Evolutionary conservation across 768 basidiomycete species (phyloP).

Genomic region (Suillus subaureus): DNA sequence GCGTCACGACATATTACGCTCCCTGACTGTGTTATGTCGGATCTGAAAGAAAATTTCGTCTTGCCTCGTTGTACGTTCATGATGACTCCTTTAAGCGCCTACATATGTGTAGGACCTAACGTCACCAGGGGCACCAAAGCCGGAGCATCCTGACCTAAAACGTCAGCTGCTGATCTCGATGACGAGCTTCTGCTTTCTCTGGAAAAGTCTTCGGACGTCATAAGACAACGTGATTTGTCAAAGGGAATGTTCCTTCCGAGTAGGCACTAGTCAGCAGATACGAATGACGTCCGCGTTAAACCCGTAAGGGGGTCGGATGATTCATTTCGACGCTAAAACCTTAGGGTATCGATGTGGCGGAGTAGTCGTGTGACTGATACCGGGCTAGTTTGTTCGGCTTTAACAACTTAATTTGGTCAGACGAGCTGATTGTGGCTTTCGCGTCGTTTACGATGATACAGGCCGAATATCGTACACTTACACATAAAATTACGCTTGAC

Average conservation of each 20-base stretch:
- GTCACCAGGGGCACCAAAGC: neutral
- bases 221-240: neutral
- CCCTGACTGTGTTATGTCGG: neutral
- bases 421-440: too few relatives aligned
- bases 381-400: neutral
- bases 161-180: neutral
- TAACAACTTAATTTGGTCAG: neutral
- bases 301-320: neutral
- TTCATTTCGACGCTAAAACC: slow-evolving; percentile 1
- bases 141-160: too few relatives aligned
- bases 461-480: neutral
- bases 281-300: neutral
- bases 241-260: neutral
- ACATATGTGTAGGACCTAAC: neutral
- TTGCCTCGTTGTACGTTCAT: neutral
- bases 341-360: neutral
- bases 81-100: neutral
- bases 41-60: neutral
- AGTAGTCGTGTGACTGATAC: neutral
- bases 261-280: neutral
- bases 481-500: neutral
- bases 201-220: neutral
- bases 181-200: neutral
- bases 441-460: too few relatives aligned
- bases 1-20: too few relatives aligned